These are phyloP conservation scores for Globisporangium spinosum DNA, from an alignment of 352 stramenopile genomes.

Conservation along the genomic window DNA sequence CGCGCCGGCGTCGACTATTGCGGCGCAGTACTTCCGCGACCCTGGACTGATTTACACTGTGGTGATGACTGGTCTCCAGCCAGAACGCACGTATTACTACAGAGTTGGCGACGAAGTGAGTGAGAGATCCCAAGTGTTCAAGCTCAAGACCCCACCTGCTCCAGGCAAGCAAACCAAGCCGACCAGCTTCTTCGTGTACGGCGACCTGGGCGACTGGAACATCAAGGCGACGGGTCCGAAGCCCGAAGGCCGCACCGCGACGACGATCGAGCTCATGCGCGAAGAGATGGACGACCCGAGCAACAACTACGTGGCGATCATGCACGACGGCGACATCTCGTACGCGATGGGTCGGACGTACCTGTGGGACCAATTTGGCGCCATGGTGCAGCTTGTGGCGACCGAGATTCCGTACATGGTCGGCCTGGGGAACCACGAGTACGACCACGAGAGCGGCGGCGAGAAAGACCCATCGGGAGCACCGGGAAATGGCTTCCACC, in stretches of 20 bases:
- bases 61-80: conserved; percentile 19
- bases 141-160: conserved; percentile 20
- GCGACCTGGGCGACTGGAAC: conserved; percentile 56
- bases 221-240: conserved; percentile 12
- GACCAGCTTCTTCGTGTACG: conserved; percentile 66
- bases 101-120: conserved; percentile 11
- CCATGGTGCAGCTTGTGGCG: conserved; percentile 48
- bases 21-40: conserved; percentile 20
- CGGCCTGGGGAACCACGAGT: conserved; percentile 41
- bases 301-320: conserved; percentile 41
- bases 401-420: conserved; percentile 63
- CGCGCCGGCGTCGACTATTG: conserved; percentile 18
- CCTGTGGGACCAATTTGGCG: conserved; percentile 68
- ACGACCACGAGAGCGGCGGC: conserved; percentile 49
- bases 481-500: background rate
- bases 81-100: conserved; percentile 24
- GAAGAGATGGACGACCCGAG: conserved; percentile 20
- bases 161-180: conserved; percentile 11
- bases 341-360: conserved; percentile 55
- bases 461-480: conserved; percentile 30
- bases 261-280: conserved; percentile 30
- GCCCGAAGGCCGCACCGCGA: conserved; percentile 24
- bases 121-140: conserved; percentile 16
- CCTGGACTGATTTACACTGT: conserved; percentile 24
- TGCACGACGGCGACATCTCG: conserved; percentile 77